Base-by-base conservation (phyloP, 2,329 filamentous ascomycete genomes). In the Botrytis medusae region DNA sequence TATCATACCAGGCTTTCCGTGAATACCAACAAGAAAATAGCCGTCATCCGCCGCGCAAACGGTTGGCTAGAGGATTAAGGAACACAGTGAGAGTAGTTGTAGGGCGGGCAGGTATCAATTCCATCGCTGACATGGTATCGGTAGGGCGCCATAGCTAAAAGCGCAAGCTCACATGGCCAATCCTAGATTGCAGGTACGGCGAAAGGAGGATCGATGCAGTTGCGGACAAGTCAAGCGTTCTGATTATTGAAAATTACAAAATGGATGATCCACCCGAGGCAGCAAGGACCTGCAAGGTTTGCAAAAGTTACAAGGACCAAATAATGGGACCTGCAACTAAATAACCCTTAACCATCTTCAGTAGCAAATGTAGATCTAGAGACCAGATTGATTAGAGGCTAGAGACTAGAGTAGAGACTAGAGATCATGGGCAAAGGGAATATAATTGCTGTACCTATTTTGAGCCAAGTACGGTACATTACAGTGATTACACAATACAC, bases 151-250 rank as follows among this genome's bases (percentile, higher is more conserved):
- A 77, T 75, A 57, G 34, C 59, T 64, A 72, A 67, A 72, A 72
- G 46, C 67, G 65, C 74, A 76, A 73, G 76, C 76, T 78, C 77
- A 79, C 77, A 78, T 77, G 78, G 74, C 64, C 76, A 75, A 60
- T 70, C 74, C 75, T 71, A 76, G 74, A 75, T 76, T 76, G 65
- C 65, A 57, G 74, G 76, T 70, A 72, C 71, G 74, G 75, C 71
- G 54, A 76, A 70, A 69, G 72, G 74, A 75, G 75, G 69, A 68
- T 69, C 34, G 65, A 69, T 69, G 65, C 65, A 42, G 51, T 69
- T 37, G 67, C 73, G 72, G 76, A 75, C 44, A 76, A 69, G 65
- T 57, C 65, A 69, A 69, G 34, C 48, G 51, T 69, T 69, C 65
- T 57, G 65, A 69, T 69, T 57, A 57, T 69, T 69, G 65, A 69